Percentiles rank a stretch among this genome's conserved stretches.
Conservation (phyloP, 192 early-diverging fungal genomes). For the Neocallimastix lanati region DNA sequence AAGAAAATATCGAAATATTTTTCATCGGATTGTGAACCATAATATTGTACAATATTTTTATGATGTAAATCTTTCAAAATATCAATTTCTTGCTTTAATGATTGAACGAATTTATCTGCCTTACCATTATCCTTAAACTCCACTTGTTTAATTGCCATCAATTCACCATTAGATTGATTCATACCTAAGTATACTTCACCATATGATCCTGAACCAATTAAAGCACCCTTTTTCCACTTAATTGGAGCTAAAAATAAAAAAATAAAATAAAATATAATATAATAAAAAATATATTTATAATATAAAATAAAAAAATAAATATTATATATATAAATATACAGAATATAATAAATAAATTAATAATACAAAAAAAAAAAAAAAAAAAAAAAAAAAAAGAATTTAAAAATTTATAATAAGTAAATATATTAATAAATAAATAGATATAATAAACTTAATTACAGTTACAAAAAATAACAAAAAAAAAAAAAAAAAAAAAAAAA, state of each 20-base stretch:
- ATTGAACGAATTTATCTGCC: slow-evolving; percentile 51
- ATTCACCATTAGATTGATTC: slow-evolving; percentile 66
- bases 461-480: too few species aligned
- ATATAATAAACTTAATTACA: too few species aligned
- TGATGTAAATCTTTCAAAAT: slow-evolving; percentile 78
- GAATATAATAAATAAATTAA: too few species aligned
- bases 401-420: too few species aligned
- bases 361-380: too few species aligned
- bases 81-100: slow-evolving; percentile 73
- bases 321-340: too few species aligned
- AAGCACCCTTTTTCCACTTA: slow-evolving; percentile 72
- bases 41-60: slow-evolving; percentile 89
- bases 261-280: too few species aligned
- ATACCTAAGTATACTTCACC: slow-evolving; percentile 82
- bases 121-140: slow-evolving; percentile 32
- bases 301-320: too few species aligned
- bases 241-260: slow-evolving; percentile 1
- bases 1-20: slow-evolving; percentile 75
- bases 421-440: too few species aligned
- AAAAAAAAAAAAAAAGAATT: too few species aligned
- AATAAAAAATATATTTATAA: too few species aligned
- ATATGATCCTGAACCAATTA: slow-evolving; percentile 93
- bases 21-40: slow-evolving; percentile 50
- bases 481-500: too few species aligned
- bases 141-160: slow-evolving; percentile 98